Evolutionary conservation across 176 grass and related monocot species (phyloP).

Genomic region (Carex kokanica): DNA sequence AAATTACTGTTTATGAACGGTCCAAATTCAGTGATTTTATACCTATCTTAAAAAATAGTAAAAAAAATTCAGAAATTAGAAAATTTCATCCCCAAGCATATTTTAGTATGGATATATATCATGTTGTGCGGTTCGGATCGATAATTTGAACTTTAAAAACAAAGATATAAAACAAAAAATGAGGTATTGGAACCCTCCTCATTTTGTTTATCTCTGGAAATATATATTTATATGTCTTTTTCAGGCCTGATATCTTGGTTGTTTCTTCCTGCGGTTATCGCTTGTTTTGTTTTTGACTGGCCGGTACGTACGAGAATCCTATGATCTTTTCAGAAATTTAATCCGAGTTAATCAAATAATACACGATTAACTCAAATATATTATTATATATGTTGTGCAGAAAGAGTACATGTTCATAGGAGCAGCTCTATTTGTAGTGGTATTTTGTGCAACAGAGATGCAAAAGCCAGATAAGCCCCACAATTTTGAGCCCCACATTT

Average conservation of each 20-base stretch:
- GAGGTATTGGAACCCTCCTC: no score
- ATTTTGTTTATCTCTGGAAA: no score
- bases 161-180: no score
- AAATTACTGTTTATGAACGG: no score
- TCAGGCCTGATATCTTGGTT: slow-evolving; percentile 83
- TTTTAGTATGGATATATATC: no score
- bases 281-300: slow-evolving; percentile 67
- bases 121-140: no score
- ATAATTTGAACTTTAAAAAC: no score
- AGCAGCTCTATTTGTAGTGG: slow-evolving; percentile 53
- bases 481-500: slow-evolving; percentile 96
- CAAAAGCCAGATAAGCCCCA: slow-evolving; percentile 85
- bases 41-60: no score
- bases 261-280: slow-evolving; percentile 74
- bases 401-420: slow-evolving; percentile 95
- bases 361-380: neutral
- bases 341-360: neutral
- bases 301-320: slow-evolving; percentile 45
- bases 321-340: neutral
- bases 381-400: slow-evolving; percentile 42
- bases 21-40: no score
- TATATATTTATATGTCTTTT: slow-evolving; percentile 24
- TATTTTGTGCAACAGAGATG: slow-evolving; percentile 91
- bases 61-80: no score
- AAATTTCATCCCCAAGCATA: no score